These are phyloP conservation scores for Paracorniculantispora psalliotae DNA, from an alignment of 2,329 filamentous ascomycete genomes.

Conservation along the genomic window DNA sequence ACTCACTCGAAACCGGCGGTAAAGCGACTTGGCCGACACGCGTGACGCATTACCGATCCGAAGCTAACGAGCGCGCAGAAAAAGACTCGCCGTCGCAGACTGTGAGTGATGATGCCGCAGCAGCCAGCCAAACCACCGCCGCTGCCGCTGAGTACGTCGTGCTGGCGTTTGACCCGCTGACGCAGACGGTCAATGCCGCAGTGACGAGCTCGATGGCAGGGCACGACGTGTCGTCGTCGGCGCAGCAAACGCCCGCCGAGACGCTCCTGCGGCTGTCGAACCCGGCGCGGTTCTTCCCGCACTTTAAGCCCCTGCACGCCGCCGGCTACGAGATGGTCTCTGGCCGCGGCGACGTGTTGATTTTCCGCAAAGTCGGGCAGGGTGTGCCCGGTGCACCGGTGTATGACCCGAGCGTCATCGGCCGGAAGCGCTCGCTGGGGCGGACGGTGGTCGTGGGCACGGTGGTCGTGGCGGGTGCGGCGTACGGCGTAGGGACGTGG, in stretches of 20 bases:
- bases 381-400: slow-evolving; percentile 15
- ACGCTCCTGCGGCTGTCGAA: slow-evolving; percentile 56
- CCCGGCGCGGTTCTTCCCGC: slow-evolving; percentile 59
- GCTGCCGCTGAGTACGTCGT: slow-evolving; percentile 51
- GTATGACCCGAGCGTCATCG: background rate
- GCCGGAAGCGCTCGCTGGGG: slow-evolving; percentile 34
- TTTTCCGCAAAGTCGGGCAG: slow-evolving; percentile 56
- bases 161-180: slow-evolving; percentile 58
- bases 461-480: slow-evolving; percentile 48
- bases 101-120: slow-evolving; percentile 6
- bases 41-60: slow-evolving; percentile 27
- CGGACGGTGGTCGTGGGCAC: slow-evolving; percentile 51
- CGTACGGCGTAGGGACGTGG: slow-evolving; percentile 56
- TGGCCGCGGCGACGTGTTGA: slow-evolving; percentile 56
- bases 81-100: slow-evolving; percentile 2
- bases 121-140: too few species aligned
- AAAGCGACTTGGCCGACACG: slow-evolving; percentile 30
- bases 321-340: slow-evolving; percentile 65
- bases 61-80: slow-evolving; percentile 12
- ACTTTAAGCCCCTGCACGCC: slow-evolving; percentile 53
- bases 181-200: slow-evolving; percentile 51
- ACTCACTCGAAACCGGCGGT: slow-evolving; percentile 37
- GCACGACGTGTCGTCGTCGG: slow-evolving; percentile 41
- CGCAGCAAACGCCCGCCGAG: slow-evolving; percentile 46
- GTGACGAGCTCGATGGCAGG: slow-evolving; percentile 55